Evolutionary conservation across 805 yeast genomes (phyloP).

Genomic region (Sungouiella thailandica): DNA sequence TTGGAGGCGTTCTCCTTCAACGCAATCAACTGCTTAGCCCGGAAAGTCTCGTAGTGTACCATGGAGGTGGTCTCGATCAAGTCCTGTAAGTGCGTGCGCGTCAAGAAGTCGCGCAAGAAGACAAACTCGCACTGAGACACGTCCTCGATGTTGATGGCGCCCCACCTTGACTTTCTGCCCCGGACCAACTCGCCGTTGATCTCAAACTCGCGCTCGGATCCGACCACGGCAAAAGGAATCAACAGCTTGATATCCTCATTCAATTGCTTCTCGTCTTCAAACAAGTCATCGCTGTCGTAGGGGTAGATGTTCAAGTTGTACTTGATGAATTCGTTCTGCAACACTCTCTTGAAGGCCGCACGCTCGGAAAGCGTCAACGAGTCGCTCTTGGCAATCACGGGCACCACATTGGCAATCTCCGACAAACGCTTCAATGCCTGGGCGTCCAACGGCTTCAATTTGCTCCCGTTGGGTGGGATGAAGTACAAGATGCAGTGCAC

Average conservation of each 20-base stretch:
- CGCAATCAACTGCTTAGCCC: conserved; percentile 90
- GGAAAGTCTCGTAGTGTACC: conserved; percentile 86
- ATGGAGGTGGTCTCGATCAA: conserved; percentile 87
- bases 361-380: conserved; percentile 84
- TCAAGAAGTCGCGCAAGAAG: conserved; percentile 86
- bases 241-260: conserved; percentile 67
- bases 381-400: conserved; percentile 92
- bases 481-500: conserved; percentile 92
- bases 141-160: conserved; percentile 88
- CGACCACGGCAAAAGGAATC: conserved; percentile 93
- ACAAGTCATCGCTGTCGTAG: conserved; percentile 62
- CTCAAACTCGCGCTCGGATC: conserved; percentile 74
- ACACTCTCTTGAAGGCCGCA: conserved; percentile 64
- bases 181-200: conserved; percentile 76
- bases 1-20: conserved; percentile 82
- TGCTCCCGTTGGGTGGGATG: conserved; percentile 75
- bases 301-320: conserved; percentile 82
- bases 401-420: conserved; percentile 90
- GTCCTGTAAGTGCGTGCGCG: conserved; percentile 93
- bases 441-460: conserved; percentile 79
- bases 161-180: conserved; percentile 94
- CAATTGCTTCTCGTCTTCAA: conserved; percentile 67
- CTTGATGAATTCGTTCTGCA: conserved; percentile 71
- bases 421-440: conserved; percentile 77
- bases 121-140: conserved; percentile 94